phyloP scores from a whole-genome alignment of 2,329 filamentous ascomycete species.

The Ploettnerulaceae sp. region DNA sequence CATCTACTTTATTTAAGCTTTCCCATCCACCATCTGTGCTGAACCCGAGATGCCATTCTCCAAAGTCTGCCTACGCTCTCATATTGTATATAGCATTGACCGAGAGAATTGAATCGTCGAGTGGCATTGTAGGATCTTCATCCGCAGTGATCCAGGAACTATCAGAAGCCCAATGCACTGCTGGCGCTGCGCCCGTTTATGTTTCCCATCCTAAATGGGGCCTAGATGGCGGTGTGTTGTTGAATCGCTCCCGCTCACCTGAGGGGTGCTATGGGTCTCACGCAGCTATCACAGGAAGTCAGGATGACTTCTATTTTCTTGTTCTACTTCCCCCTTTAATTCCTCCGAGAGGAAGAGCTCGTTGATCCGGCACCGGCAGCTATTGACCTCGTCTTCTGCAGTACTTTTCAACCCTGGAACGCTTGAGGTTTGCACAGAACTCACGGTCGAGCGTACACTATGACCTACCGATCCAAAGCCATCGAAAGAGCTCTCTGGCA shows the following conservation, averaged over 20 bases:
- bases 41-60: conserved; percentile 2
- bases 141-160: too few species aligned
- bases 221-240: conserved; percentile 2
- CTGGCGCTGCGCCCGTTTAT: not conserved
- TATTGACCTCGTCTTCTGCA: conserved; percentile 35
- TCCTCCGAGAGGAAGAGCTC: not conserved
- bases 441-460: conserved; percentile 34
- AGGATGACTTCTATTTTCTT: conserved; percentile 7
- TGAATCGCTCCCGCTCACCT: not conserved
- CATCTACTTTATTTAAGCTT: not conserved
- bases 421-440: conserved; percentile 58
- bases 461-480: conserved; percentile 28
- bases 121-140: not conserved
- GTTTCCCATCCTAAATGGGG: conserved; percentile 1
- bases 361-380: not conserved
- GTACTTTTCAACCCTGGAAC: conserved; percentile 71
- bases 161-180: not conserved
- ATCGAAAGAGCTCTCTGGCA: conserved; percentile 26
- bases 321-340: not conserved
- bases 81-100: not conserved
- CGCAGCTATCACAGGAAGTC: conserved; percentile 2
- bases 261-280: conserved; percentile 2
- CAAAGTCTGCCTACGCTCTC: too few species aligned
- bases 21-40: not conserved
- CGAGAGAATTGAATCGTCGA: not conserved